Base-by-base conservation (phyloP, 2,329 filamentous ascomycete species). In the Penicillium fuscoglaucum region DNA sequence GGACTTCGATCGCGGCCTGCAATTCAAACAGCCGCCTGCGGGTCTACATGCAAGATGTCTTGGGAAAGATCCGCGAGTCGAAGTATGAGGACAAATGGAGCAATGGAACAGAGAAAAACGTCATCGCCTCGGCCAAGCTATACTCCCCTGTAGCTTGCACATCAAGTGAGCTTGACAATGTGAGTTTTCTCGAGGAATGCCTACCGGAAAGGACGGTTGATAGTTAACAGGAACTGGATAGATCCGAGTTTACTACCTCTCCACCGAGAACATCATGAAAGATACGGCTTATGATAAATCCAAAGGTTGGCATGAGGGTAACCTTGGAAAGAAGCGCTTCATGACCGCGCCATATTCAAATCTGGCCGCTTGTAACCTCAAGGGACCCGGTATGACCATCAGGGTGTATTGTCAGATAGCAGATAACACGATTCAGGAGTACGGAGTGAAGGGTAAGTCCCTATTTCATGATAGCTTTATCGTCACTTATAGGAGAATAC, bases 381-480 rank as follows among this genome's bases (percentile, higher is more conserved):
- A 43, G 4, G 40, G 21, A 26, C 40, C 40, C 15, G 7, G 9
- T 15, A 26, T 26, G 21, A 17, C 21, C 4, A 24, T 26, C 13
- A 17, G 13, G 0, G 21, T 43, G 4, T 43, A 43, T 43, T 43
- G 21, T 26, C 21, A 26, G 21, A 26, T 43, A 21, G 40, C 40
- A 24, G 12, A 43, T 13, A 43, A 24, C 40, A 43, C 40, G 3
- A 24, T 43, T 15, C 40, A 43, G 40, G 40, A 43, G 7, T 43
- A 24, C 4, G 40, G 40, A 24, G 12, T 24, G 1, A 24, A 43
- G 4, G 40, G 40, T 15, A 41, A 41, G 12, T 41, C 10, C 19
- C 10, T 6, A 6, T 6, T 6, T 1, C 0, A 15, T 21, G 12
- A 8, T 13, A 0, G 6, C 2, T 15, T 4, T 41, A 6, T 8